Evolutionary conservation across 2,329 filamentous ascomycete species (phyloP).

Genomic region (Neofusicoccum sp.): DNA sequence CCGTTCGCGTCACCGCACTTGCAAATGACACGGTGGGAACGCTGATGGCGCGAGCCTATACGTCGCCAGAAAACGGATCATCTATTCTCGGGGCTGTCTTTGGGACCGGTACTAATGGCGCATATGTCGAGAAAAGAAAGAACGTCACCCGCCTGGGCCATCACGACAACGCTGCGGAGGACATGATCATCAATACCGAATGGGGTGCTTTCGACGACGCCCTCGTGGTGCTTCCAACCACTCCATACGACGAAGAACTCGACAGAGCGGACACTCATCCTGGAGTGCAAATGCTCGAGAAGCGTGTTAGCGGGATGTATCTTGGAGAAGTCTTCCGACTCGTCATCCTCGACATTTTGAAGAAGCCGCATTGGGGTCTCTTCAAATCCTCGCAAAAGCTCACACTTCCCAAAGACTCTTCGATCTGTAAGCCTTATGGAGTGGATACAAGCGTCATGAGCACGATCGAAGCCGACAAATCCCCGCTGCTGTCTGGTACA

Average conservation of each 20-base stretch:
- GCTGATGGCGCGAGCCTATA: constrained; percentile 85
- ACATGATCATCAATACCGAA: constrained; percentile 94
- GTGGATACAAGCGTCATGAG: constrained; percentile 89
- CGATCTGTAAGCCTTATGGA: constrained; percentile 77
- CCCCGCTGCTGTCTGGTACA: constrained; percentile 66
- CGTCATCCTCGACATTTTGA: constrained; percentile 69
- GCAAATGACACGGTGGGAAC: constrained; percentile 95
- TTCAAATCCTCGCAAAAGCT: constrained; percentile 69
- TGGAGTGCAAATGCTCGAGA: constrained; percentile 80
- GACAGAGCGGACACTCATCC: constrained; percentile 46
- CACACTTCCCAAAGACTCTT: constrained; percentile 61
- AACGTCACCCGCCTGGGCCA: constrained; percentile 66
- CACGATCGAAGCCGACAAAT: constrained; percentile 77
- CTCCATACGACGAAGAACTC: constrained; percentile 57
- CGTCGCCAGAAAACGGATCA: constrained; percentile 65
- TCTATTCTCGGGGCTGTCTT: constrained; percentile 84
- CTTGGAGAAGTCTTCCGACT: constrained; percentile 87
- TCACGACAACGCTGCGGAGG: neutral
- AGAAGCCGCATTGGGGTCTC: constrained; percentile 63
- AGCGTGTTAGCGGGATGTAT: constrained; percentile 97
- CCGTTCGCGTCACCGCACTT: constrained; percentile 78
- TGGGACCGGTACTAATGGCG: constrained; percentile 89
- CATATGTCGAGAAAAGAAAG: constrained; percentile 84
- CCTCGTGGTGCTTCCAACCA: constrained; percentile 80
- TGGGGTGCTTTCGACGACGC: constrained; percentile 97